Conservation (phyloP, 768 basidiomycete genomes). For the Pleurotus cornucopiae region DNA sequence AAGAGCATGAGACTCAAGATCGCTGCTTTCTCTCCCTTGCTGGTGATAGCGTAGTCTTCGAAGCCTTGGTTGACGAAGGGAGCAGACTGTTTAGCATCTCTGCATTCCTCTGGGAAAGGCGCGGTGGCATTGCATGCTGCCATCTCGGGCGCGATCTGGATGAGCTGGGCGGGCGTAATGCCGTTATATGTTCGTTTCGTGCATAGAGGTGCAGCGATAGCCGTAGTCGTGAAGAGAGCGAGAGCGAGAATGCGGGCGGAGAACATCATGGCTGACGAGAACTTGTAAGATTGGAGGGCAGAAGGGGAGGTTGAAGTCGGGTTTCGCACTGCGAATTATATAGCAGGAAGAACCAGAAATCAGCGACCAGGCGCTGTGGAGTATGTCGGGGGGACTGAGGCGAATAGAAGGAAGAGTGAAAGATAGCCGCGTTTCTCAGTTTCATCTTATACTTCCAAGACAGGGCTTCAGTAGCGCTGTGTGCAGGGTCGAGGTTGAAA, state of each 20-base stretch:
- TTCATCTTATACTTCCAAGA: conserved; percentile 1
- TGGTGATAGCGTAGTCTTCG: conserved; percentile 13
- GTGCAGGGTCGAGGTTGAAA: neutral
- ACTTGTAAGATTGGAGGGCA: neutral
- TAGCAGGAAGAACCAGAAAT: neutral
- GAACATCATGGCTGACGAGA: neutral
- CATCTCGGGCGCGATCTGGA: conserved; percentile 14
- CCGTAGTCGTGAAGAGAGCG: neutral
- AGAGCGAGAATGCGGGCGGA: neutral
- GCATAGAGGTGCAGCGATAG: conserved; percentile 6
- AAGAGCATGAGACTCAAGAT: conserved; percentile 19
- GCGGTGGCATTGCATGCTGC: conserved; percentile 12
- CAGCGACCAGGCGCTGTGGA: conserved; percentile 5
- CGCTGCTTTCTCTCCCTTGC: conserved; percentile 18
- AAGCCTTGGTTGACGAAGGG: conserved; percentile 20
- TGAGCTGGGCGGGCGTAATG: conserved; percentile 15
- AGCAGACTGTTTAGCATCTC: conserved; percentile 16
- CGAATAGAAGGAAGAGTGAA: neutral
- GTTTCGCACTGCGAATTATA: conserved; percentile 6
- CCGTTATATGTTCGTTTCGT: neutral
- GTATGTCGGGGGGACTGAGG: neutral
- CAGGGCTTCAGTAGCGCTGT: neutral
- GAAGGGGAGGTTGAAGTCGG: neutral
- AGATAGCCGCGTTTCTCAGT: neutral
- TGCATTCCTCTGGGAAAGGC: conserved; percentile 15